phyloP scores from a whole-genome alignment of 108 stramenopile species.

The Discostella pseudostelligera region DNA sequence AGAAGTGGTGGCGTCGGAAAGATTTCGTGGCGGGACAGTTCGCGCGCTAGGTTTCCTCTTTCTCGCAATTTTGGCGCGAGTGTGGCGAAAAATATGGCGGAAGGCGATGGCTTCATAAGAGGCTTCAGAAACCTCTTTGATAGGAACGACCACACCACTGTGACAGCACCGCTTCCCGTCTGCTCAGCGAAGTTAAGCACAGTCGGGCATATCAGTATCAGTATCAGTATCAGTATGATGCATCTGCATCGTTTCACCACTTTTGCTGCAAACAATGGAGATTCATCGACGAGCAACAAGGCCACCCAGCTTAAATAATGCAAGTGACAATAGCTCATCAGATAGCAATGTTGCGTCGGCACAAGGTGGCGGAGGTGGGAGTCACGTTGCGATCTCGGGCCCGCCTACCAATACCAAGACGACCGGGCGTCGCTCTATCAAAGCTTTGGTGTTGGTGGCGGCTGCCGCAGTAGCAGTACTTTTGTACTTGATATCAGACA shows the following conservation, averaged over 20 bases:
- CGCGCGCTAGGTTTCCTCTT: too few relatives aligned
- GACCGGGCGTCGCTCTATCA: neutral
- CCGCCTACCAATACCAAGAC: constrained; percentile 2
- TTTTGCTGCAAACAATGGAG: constrained; percentile 2
- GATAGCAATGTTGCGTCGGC: neutral
- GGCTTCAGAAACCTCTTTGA: too few relatives aligned
- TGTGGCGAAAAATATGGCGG: too few relatives aligned
- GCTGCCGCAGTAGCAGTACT: constrained; percentile 18
- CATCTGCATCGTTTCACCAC: neutral
- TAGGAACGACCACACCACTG: constrained; percentile 66
- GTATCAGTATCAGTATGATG: too few relatives aligned
- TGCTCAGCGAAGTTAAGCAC: constrained; percentile 41
- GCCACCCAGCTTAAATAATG: neutral
- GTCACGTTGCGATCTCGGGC: neutral
- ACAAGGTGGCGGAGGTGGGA: neutral
- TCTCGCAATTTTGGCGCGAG: too few relatives aligned
- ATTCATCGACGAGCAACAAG: constrained; percentile 7
- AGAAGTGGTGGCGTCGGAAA: too few relatives aligned
- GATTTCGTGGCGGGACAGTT: too few relatives aligned
- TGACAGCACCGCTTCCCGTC: constrained; percentile 75
- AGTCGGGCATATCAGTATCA: too few relatives aligned
- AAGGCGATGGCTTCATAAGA: too few relatives aligned
- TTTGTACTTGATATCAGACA: constrained; percentile 8
- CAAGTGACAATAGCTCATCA: neutral
- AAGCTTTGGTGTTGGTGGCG: constrained; percentile 3